These are phyloP conservation scores for Sporothrix sp. DNA, from an alignment of 2,329 filamentous ascomycete species.

Conservation along the genomic window DNA sequence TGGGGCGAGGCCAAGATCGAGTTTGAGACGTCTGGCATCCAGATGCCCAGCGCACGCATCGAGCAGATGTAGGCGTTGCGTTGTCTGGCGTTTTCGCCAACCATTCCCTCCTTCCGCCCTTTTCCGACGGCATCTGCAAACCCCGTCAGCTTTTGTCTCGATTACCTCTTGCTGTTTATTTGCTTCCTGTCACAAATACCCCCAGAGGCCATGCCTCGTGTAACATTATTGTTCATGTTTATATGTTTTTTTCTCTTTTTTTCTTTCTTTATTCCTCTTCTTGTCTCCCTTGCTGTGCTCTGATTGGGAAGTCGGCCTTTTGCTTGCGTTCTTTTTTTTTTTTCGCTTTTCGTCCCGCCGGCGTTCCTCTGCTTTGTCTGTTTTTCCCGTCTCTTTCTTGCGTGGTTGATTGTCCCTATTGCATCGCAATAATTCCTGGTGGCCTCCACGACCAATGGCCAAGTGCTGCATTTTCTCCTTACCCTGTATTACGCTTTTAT, in stretches of 20 bases:
- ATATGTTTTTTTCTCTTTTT: conserved; percentile 3
- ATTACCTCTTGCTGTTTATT: neutral
- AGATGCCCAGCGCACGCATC: conserved; percentile 50
- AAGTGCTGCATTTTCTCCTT: neutral
- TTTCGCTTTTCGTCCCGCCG: neutral
- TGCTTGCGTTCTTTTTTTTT: neutral
- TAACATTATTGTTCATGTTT: conserved; percentile 8
- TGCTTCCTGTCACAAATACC: conserved; percentile 8
- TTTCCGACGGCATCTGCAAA: neutral
- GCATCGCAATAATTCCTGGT: conserved; percentile 12
- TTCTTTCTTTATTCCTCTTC: neutral
- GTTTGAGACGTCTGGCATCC: conserved; percentile 47
- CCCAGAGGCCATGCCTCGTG: conserved; percentile 9
- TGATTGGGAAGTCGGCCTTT: neutral
- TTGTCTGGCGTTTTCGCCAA: neutral
- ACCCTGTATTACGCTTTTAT: neutral
- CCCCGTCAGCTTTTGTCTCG: neutral
- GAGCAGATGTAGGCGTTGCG: conserved; percentile 36
- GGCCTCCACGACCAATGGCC: conserved; percentile 10
- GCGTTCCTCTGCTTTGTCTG: neutral
- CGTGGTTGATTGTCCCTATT: no score
- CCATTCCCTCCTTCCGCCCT: neutral
- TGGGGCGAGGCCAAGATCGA: conserved; percentile 46
- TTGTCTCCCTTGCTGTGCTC: neutral
- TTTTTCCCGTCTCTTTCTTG: neutral